These are phyloP conservation scores for Colletotrichum sp. DNA, from an alignment of 2,329 filamentous ascomycete species.

Conservation along the genomic window DNA sequence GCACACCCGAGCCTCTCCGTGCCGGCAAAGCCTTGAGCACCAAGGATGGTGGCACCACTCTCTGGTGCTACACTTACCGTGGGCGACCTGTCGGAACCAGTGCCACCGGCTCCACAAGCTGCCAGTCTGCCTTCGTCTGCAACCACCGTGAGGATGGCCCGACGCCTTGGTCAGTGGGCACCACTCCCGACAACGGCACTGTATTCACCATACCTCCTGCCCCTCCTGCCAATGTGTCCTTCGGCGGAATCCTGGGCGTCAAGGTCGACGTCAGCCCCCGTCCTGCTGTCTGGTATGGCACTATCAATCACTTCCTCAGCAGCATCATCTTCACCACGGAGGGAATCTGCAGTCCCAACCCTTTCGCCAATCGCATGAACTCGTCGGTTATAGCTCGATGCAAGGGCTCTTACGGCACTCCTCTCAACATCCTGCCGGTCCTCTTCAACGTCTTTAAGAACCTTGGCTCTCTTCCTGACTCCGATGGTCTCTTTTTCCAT, in stretches of 20 bases:
- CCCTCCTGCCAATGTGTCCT: background rate
- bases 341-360: slow-evolving; percentile 12
- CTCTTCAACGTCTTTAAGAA: slow-evolving; percentile 19
- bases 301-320: slow-evolving; percentile 7
- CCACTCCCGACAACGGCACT: background rate
- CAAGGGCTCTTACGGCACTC: slow-evolving; percentile 1
- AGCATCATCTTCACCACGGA: slow-evolving; percentile 9
- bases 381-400: slow-evolving; percentile 17
- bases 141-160: slow-evolving; percentile 33
- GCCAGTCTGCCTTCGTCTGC: slow-evolving; percentile 46
- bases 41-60: slow-evolving; percentile 40
- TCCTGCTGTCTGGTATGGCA: slow-evolving; percentile 14
- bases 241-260: background rate
- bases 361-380: slow-evolving; percentile 13
- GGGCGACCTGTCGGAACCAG: slow-evolving; percentile 41
- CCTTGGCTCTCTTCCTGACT: slow-evolving; percentile 7
- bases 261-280: slow-evolving; percentile 8
- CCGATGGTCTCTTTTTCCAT: slow-evolving; percentile 6
- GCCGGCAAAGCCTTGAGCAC: slow-evolving; percentile 44
- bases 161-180: slow-evolving; percentile 7
- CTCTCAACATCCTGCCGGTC: slow-evolving; percentile 14
- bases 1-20: slow-evolving; percentile 42
- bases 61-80: slow-evolving; percentile 47
- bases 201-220: background rate
- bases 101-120: slow-evolving; percentile 41